A percentile compares a stretch with the other conserved stretches of the same genome.
phyloP scores from a whole-genome alignment of 129 eudicot species.

The Flaveria linearis region DNA sequence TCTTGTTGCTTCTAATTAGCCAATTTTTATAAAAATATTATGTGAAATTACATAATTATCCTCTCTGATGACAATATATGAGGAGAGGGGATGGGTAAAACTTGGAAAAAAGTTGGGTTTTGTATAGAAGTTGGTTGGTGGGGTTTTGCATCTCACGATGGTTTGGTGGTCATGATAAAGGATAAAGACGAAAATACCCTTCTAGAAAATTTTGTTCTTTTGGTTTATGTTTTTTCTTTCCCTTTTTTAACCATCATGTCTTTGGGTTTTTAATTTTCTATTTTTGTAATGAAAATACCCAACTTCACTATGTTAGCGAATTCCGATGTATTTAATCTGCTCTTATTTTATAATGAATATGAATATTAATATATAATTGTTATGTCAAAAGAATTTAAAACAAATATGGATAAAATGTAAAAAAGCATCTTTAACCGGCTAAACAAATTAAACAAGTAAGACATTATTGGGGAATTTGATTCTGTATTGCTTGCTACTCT shows the following conservation, averaged over 20 bases:
- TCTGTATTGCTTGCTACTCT: no score
- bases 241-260: slow-evolving; percentile 12
- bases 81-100: slow-evolving; percentile 34
- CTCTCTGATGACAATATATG: slow-evolving; percentile 39
- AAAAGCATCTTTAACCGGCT: neutral
- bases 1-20: slow-evolving; percentile 52
- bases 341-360: neutral
- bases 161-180: slow-evolving; percentile 10
- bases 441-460: neutral
- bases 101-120: slow-evolving; percentile 20
- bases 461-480: no score
- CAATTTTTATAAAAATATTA: slow-evolving; percentile 13
- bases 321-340: neutral
- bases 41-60: slow-evolving; percentile 37
- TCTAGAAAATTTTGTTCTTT: slow-evolving; percentile 34
- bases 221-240: slow-evolving; percentile 22
- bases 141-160: neutral
- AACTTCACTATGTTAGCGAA: slow-evolving; percentile 14
- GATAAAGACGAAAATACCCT: slow-evolving; percentile 35
- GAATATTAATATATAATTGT: neutral
- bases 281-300: slow-evolving; percentile 32
- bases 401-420: neutral
- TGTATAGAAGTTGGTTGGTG: slow-evolving; percentile 27
- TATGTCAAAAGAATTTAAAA: neutral
- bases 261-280: slow-evolving; percentile 22